phyloP scores from a whole-genome alignment of 148 eudicot genomes.

The Cornus controversa region DNA sequence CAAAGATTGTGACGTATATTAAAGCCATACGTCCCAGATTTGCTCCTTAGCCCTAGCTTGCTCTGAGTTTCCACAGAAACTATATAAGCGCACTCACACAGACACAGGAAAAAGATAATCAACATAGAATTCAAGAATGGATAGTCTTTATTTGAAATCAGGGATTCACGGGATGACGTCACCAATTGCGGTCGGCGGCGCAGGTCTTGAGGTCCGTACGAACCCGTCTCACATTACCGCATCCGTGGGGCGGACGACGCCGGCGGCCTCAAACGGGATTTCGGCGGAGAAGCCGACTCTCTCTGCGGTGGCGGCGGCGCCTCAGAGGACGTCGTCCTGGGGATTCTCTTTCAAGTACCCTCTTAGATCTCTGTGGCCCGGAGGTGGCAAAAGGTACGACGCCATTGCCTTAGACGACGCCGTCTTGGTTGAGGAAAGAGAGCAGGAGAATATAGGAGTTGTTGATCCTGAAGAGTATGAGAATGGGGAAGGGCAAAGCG shows the following conservation, averaged over 20 bases:
- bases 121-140: constrained; percentile 41
- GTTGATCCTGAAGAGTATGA: constrained; percentile 8
- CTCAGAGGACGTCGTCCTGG: constrained; percentile 27
- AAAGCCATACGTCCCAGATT: background rate
- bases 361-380: constrained; percentile 60
- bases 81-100: background rate
- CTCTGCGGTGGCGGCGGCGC: constrained; percentile 8
- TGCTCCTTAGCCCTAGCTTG: background rate
- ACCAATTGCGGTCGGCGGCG: constrained; percentile 30
- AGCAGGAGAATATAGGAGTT: constrained; percentile 14
- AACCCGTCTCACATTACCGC: constrained; percentile 28
- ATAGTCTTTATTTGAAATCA: constrained; percentile 52
- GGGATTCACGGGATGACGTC: constrained; percentile 55
- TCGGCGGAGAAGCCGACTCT: constrained; percentile 28
- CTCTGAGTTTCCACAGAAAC: background rate
- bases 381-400: constrained; percentile 38
- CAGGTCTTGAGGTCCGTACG: constrained; percentile 36
- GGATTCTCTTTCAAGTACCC: constrained; percentile 69
- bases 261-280: constrained; percentile 23
- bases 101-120: background rate
- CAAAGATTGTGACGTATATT: constrained; percentile 5
- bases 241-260: constrained; percentile 26
- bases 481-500: constrained; percentile 32
- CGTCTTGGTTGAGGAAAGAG: constrained; percentile 35
- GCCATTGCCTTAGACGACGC: constrained; percentile 62